Conservation (phyloP, 2,329 filamentous ascomycete species). For the Chaetomium olivaceum region DNA sequence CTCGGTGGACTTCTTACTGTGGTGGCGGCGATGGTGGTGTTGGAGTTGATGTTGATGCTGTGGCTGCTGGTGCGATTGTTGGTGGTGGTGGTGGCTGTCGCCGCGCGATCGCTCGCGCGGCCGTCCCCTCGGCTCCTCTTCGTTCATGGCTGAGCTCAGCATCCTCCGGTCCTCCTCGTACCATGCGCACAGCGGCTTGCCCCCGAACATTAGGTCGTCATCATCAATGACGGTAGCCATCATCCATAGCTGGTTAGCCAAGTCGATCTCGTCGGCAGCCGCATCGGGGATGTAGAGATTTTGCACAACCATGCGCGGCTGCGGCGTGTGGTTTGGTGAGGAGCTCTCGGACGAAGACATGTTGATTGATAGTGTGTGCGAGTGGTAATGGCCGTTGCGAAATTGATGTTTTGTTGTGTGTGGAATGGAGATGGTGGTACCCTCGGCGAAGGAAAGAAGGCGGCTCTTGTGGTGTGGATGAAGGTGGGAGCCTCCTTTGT, state of each 20-base stretch:
- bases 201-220: conserved; percentile 61
- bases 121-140: conserved; percentile 45
- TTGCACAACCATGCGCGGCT: conserved; percentile 29
- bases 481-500: conserved; percentile 12
- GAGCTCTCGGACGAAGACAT: conserved; percentile 34
- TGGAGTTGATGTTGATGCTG: conserved; percentile 40
- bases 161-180: conserved; percentile 59
- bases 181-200: conserved; percentile 60
- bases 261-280: conserved; percentile 27
- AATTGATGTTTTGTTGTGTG: neutral
- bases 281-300: conserved; percentile 29
- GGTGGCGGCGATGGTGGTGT: conserved; percentile 22
- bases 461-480: neutral
- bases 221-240: conserved; percentile 60
- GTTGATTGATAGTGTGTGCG: neutral
- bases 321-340: conserved; percentile 22
- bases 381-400: neutral
- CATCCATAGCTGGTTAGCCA: conserved; percentile 46
- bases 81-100: conserved; percentile 27
- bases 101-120: conserved; percentile 38
- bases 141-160: conserved; percentile 41
- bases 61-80: conserved; percentile 40
- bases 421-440: neutral
- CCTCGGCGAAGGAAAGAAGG: neutral
- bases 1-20: conserved; percentile 17